Conservation (phyloP, 2,329 filamentous ascomycete species). For the Sporothrix brasiliensis region DNA sequence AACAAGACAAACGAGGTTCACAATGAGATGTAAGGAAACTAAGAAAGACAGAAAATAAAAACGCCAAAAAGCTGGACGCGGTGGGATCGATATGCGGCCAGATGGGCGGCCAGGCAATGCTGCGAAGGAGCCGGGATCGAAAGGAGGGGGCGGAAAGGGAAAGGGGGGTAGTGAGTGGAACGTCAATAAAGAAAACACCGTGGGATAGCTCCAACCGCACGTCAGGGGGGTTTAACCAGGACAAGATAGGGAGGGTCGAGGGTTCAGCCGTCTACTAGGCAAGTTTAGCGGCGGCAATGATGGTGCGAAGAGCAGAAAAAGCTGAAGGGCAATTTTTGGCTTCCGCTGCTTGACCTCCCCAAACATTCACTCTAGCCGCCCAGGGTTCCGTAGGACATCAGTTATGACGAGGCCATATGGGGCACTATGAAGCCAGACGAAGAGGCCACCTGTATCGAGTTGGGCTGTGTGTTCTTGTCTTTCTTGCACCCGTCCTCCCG, state of each 20-base stretch:
- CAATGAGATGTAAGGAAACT: constrained; percentile 5
- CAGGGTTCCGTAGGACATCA: constrained; percentile 1
- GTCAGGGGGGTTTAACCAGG: neutral
- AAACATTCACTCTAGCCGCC: constrained; percentile 30
- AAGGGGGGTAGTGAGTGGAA: constrained; percentile 26
- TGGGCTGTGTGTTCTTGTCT: neutral
- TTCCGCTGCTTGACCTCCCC: neutral
- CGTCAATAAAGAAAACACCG: constrained; percentile 11
- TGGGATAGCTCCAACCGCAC: constrained; percentile 16
- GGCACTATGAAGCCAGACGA: neutral
- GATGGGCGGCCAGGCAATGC: constrained; percentile 31
- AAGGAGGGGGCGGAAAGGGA: constrained; percentile 28
- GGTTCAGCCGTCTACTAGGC: constrained; percentile 33
- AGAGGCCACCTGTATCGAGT: constrained; percentile 8
- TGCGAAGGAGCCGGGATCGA: constrained; percentile 26
- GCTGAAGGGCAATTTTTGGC: neutral
- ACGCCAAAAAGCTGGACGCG: constrained; percentile 30
- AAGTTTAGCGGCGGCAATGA: constrained; percentile 33
- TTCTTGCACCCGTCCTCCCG: constrained; percentile 12
- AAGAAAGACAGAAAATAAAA: constrained; percentile 7
- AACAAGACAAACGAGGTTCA: neutral
- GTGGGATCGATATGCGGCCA: constrained; percentile 35
- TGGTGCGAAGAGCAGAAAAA: neutral
- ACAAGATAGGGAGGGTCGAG: constrained; percentile 20
- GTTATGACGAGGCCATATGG: neutral